Evolutionary conservation across 495 filamentous ascomycete genomes (phyloP).

Genomic region (Penicillium coffeae): DNA sequence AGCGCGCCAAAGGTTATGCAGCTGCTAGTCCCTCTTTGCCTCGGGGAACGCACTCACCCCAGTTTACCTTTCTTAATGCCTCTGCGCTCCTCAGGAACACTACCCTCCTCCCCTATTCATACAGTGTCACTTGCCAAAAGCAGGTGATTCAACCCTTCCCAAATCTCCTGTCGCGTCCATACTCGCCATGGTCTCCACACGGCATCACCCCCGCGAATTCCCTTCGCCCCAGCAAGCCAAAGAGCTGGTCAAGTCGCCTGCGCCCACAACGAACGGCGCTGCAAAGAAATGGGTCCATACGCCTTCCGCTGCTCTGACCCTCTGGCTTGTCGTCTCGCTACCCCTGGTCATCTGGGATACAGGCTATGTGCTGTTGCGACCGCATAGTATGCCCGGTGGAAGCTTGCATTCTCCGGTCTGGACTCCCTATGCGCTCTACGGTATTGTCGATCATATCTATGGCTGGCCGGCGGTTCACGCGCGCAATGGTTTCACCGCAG

Average conservation of each 20-base stretch:
- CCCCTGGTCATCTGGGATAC: constrained; percentile 84
- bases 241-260: constrained; percentile 23
- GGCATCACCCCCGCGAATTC: constrained; percentile 47
- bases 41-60: background rate
- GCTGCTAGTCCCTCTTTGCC: constrained; percentile 8
- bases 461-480: constrained; percentile 72
- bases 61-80: background rate
- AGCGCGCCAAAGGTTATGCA: constrained; percentile 1
- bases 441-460: constrained; percentile 77
- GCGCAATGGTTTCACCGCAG: constrained; percentile 72
- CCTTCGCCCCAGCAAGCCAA: constrained; percentile 32
- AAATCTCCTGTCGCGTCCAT: background rate
- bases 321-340: constrained; percentile 76
- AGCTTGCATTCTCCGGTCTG: constrained; percentile 70
- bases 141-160: background rate
- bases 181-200: constrained; percentile 48
- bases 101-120: background rate
- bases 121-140: background rate
- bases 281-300: constrained; percentile 59
- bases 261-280: constrained; percentile 23
- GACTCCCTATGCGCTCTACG: constrained; percentile 79
- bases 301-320: constrained; percentile 57
- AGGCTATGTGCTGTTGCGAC: constrained; percentile 75
- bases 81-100: background rate
- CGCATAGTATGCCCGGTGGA: constrained; percentile 79